Percentiles rank a stretch among this genome's conserved stretches.
phyloP scores from a whole-genome alignment of 495 filamentous ascomycete species.

The Bacidia rubella region DNA sequence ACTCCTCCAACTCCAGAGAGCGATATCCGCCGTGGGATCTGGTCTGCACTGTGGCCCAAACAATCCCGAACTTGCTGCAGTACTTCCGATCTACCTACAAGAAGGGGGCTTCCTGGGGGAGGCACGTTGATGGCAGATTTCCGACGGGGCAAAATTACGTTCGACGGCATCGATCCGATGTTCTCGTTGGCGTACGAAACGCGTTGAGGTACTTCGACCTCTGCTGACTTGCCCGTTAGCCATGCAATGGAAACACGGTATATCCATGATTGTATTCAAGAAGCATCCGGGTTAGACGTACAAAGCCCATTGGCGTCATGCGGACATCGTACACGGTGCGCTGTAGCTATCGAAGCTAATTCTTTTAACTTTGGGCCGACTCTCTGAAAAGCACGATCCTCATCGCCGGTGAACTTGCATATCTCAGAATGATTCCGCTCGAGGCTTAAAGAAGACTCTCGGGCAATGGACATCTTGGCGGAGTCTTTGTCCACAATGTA shows the following conservation, averaged over 20 bases:
- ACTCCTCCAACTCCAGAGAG: background rate
- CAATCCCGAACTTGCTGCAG: background rate
- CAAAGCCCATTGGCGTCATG: background rate
- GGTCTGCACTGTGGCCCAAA: background rate
- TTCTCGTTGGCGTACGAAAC: background rate
- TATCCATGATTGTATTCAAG: background rate
- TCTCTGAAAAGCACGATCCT: background rate
- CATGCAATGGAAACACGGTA: background rate
- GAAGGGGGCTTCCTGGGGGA: background rate
- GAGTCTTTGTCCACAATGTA: slow-evolving; percentile 4
- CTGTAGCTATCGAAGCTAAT: background rate
- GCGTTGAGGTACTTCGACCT: background rate
- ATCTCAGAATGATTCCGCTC: slow-evolving; percentile 11
- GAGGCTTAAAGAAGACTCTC: slow-evolving; percentile 1
- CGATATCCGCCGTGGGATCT: background rate
- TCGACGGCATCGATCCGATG: background rate
- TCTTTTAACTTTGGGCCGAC: slow-evolving; percentile 1
- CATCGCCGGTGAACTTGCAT: slow-evolving; percentile 4
- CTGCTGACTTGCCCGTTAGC: background rate
- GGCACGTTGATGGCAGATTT: background rate
- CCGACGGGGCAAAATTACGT: background rate
- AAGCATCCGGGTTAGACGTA: background rate
- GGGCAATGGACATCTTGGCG: slow-evolving; percentile 1
- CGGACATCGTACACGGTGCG: background rate
- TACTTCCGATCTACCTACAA: background rate